A percentile compares a stretch with the other conserved stretches of the same genome.
These are phyloP conservation scores for Pulveroboletus sp. DNA, from an alignment of 768 basidiomycete genomes.

Conservation along the genomic window DNA sequence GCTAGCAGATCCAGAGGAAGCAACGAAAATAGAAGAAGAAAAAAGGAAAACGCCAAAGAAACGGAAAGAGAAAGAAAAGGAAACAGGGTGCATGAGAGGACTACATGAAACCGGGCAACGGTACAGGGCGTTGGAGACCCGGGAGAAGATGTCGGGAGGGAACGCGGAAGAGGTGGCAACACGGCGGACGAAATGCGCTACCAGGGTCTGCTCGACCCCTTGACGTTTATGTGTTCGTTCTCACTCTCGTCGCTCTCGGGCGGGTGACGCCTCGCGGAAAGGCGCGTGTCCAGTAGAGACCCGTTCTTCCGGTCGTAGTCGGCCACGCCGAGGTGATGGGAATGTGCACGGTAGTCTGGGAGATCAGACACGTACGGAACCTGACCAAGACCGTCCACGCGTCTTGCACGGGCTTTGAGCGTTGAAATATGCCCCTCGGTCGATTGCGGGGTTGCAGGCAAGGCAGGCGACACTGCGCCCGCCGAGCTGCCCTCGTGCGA, in stretches of 20 bases:
- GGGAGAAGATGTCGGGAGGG: background rate
- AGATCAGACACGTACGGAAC: slow-evolving; percentile 8
- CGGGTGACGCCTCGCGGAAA: slow-evolving; percentile 25
- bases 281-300: slow-evolving; percentile 17
- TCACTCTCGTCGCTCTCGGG: slow-evolving; percentile 35
- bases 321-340: slow-evolving; percentile 1
- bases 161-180: background rate
- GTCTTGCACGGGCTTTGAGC: slow-evolving; percentile 12
- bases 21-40: background rate
- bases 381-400: slow-evolving; percentile 9
- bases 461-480: slow-evolving; percentile 47
- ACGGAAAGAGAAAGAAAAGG: background rate
- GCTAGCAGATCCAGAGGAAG: slow-evolving; percentile 5
- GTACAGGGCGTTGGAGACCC: background rate
- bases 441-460: slow-evolving; percentile 51
- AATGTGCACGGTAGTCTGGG: slow-evolving; percentile 12
- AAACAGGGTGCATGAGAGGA: background rate
- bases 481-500: slow-evolving; percentile 44
- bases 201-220: slow-evolving; percentile 46
- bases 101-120: background rate
- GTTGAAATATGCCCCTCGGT: slow-evolving; percentile 18
- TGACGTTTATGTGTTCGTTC: slow-evolving; percentile 25
- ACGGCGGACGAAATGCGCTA: slow-evolving; percentile 17
- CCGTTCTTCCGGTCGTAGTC: slow-evolving; percentile 18
- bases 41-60: background rate